Evolutionary conservation across 805 yeast genomes (phyloP), one percentile per base, ranked within the genome.

Genomic region (Wickerhamomyces bisporus): DNA sequence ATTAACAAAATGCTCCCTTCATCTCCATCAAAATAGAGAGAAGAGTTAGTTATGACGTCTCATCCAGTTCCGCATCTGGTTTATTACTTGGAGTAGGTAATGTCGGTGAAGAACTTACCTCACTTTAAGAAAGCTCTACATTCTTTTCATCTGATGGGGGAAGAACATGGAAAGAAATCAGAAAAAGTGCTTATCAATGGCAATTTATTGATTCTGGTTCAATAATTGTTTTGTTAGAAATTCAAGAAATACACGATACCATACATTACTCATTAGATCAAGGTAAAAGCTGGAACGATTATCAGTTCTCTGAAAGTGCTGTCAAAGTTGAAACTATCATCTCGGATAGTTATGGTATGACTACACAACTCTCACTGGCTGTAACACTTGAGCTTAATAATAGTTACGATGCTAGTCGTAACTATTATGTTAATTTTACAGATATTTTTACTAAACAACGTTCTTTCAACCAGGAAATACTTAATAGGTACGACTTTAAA

Each of bases 171-270:
- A 75, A 61, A 36, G 95, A 86, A 60, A 66, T 91, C 21, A 70
- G 63, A 42, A 77, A 81, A 42, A 93, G 94, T 4, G 71, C 77
- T 1, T 74, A 76, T 49, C 82, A 83, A 75, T 93, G 98, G 98
- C 98, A 89, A 61, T 93, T 70, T 59, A 98, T 98, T 45, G 98
- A 93, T 60, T 85, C 86, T 47, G 98, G 98, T 14, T 80, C 95
- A 1, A 73, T 93, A 26, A 61, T 93, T 35, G 86, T 86, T 1
- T 58, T 89, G 35, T 91, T 83, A 2, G 70, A 78, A 28, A 76
- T 73, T 6, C 65, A 61, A 4, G 79, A 73, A 23, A 63, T 68
- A 7, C 81, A 96, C 0, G 68, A 86, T 42, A 60, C 62, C 2
- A 38, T 91, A 0, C 49, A 62, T 1, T 89, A 78, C 52, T 85